A percentile compares a stretch with the other conserved stretches of the same genome.
Conservation (phyloP, 2,329 filamentous ascomycete genomes). For the Epichloe bromicola region DNA sequence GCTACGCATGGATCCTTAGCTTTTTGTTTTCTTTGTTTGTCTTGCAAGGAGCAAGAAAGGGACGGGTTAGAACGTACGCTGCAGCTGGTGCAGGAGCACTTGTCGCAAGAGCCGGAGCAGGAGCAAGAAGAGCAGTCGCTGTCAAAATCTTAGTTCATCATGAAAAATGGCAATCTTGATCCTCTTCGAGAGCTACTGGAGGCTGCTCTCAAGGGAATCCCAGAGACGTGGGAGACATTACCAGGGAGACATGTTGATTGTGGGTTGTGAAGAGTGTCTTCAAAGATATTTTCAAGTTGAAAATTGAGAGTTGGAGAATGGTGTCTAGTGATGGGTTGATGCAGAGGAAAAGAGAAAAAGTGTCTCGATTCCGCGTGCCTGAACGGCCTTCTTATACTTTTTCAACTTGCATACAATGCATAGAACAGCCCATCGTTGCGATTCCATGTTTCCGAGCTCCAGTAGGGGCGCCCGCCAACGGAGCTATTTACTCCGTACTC, state of each 20-base stretch:
- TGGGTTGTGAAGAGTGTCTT: background rate
- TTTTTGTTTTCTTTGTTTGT: background rate
- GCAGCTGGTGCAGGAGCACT: slow-evolving; percentile 13
- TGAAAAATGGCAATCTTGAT: no score
- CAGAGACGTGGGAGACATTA: slow-evolving; percentile 1
- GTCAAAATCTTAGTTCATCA: background rate
- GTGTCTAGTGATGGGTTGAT: background rate
- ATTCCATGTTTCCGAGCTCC: slow-evolving; percentile 2
- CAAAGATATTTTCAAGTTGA: background rate
- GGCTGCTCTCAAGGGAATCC: no score
- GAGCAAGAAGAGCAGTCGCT: slow-evolving; percentile 12
- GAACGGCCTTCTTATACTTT: slow-evolving; percentile 6
- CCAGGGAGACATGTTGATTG: slow-evolving; percentile 9
- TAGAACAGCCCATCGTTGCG: background rate
- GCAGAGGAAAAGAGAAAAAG: background rate
- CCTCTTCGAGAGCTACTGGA: no score
- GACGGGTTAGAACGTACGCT: slow-evolving; percentile 6
- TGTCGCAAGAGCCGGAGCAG: slow-evolving; percentile 12
- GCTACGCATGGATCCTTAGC: background rate
- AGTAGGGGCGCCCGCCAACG: background rate
- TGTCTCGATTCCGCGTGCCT: background rate
- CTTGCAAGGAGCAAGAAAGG: background rate
- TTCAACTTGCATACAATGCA: background rate
- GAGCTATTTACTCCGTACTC: background rate
- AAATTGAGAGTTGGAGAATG: background rate